A percentile compares a stretch with the other conserved stretches of the same genome.
phyloP scores from a whole-genome alignment of 2,329 filamentous ascomycete genomes.

The Penicillium capsulatum region DNA sequence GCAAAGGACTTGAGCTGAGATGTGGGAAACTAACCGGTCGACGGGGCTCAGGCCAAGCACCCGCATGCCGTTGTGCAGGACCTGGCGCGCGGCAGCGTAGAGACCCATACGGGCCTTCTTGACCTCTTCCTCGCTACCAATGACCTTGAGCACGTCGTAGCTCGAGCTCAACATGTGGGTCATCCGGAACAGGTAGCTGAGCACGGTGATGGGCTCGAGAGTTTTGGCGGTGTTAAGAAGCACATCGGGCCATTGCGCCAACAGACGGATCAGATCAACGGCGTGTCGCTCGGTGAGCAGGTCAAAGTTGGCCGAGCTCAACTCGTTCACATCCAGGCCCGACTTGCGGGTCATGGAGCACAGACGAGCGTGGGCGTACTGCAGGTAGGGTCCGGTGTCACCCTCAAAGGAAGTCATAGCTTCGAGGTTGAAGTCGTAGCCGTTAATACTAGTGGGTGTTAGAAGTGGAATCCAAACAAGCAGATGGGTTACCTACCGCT shows the following conservation, averaged over 20 bases:
- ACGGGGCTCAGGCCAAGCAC: constrained; percentile 63
- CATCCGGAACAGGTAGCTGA: constrained; percentile 65
- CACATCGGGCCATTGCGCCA: constrained; percentile 63
- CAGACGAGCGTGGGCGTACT: constrained; percentile 60
- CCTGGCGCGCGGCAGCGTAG: constrained; percentile 60
- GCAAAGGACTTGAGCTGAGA: not conserved
- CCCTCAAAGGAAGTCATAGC: constrained; percentile 64
- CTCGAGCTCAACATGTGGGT: constrained; percentile 58
- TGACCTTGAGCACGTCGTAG: constrained; percentile 60
- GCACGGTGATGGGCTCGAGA: constrained; percentile 62
- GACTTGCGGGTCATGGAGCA: constrained; percentile 59
- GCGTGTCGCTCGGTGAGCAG: constrained; percentile 61
- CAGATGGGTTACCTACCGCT: constrained; percentile 56
- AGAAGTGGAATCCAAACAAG: constrained; percentile 20
- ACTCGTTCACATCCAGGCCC: constrained; percentile 44
- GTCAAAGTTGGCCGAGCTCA: constrained; percentile 54
- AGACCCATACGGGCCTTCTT: constrained; percentile 59
- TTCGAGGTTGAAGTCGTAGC: constrained; percentile 62
- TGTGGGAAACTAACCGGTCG: constrained; percentile 43
- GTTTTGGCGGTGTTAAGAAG: constrained; percentile 61
- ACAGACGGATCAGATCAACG: constrained; percentile 56
- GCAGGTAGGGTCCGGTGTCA: constrained; percentile 62
- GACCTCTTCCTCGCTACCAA: constrained; percentile 55
- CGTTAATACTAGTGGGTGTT: constrained; percentile 52
- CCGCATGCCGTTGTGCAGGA: constrained; percentile 63